These are phyloP conservation scores for Ananas comosus DNA, from an alignment of 176 grass and related monocot species.

Conservation along the genomic window DNA sequence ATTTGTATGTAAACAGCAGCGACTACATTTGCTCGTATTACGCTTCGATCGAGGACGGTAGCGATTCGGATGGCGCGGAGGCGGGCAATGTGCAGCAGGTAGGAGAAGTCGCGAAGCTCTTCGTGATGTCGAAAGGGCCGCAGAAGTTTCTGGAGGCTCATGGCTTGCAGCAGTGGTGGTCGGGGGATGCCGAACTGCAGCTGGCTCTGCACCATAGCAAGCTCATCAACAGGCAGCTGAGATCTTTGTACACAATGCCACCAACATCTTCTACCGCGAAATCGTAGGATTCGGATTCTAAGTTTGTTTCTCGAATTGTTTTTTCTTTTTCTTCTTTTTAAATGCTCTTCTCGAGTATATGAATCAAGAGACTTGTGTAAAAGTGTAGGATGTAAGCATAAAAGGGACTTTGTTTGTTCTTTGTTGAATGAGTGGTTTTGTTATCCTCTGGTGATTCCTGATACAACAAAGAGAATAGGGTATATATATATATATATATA, in stretches of 20 bases:
- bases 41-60: constrained; percentile 10
- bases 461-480: too few species aligned
- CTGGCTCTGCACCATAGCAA: constrained; percentile 53
- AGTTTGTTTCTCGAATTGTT: neutral
- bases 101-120: constrained; percentile 31
- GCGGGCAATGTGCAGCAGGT: constrained; percentile 2
- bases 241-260: constrained; percentile 43
- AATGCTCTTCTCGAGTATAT: constrained; percentile 18
- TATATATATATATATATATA: too few species aligned
- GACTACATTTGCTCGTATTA: constrained; percentile 89
- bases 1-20: constrained; percentile 59
- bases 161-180: constrained; percentile 89
- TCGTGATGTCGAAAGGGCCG: constrained; percentile 49
- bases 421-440: too few species aligned
- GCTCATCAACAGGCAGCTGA: constrained; percentile 67
- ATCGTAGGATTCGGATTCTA: neutral
- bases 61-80: constrained; percentile 24
- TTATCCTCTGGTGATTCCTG: too few species aligned
- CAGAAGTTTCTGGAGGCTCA: constrained; percentile 77
- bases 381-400: neutral
- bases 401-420: too few species aligned
- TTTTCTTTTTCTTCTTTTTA: neutral
- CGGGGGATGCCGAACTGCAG: constrained; percentile 60
- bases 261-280: neutral
- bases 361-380: neutral